Base-by-base conservation (phyloP, 192 early-diverging fungal species). In the Coemansia sp. region DNA sequence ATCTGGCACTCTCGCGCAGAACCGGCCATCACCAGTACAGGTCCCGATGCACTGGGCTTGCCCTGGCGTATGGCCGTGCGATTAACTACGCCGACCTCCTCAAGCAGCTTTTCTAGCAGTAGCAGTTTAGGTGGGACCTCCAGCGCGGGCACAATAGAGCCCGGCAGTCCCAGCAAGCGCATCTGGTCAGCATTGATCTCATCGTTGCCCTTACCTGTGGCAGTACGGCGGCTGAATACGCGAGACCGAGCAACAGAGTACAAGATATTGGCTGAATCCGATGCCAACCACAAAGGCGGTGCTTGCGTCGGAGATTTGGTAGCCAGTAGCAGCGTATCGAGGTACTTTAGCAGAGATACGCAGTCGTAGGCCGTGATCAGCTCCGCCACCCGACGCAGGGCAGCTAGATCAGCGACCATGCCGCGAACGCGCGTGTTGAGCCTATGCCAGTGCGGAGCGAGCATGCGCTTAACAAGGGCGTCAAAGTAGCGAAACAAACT, bases 81-180 rank as follows among this genome's bases (percentile, higher is more conserved):
- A 28, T 71, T 79, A 6, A 67, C 60, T 13, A 68, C 65, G 2
- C 71, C 75, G 39, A 99, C 90, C 65, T 97, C 94, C 20, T 90
- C 74, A 59, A 99, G 72, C 0, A 94, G 81, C 14, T 89, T 85
- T 1, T 62, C 63, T 26, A 99, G 62, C 10, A 88, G 84, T 40
- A 74, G 76, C 91, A 95, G 98, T 69, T 99, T 99, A 16, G 97
- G 97, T n/a, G 89, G 88, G 43, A 92, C 94, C 68, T 99, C 96
- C 40, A 97, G 68, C 34, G 90, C 84, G 0, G 91, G 88, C 57
- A 86, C 73, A 46, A 92, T 85, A 28, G 84, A 76, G 1, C 87
- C 83, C 2, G 94, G 92, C 21, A 96, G 70, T 5, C 83, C 81
- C 62, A 74, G 57, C 16, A 63, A 50, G 50, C 85, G 84, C n/a